Evolutionary conservation across 1,139 yeast species (phyloP).

Genomic region (Sugiyamaella xylanicola): DNA sequence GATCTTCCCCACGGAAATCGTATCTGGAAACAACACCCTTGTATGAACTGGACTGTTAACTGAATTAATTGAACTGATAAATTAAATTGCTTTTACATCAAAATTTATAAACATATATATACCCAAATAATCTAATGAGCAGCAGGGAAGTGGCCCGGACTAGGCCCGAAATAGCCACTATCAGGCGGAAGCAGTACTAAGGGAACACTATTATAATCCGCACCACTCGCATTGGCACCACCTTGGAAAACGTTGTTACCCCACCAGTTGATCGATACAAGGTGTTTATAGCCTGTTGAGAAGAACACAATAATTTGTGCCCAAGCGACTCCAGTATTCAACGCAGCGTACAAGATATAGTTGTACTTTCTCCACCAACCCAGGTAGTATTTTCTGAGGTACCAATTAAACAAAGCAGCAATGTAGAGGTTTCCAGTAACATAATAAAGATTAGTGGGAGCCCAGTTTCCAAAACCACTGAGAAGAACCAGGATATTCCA

Average conservation of each 20-base stretch:
- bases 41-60: too few species aligned
- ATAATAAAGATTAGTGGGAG: slow-evolving; percentile 57
- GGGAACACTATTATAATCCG: slow-evolving; percentile 48
- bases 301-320: slow-evolving; percentile 58
- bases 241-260: slow-evolving; percentile 49
- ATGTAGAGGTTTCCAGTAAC: slow-evolving; percentile 53
- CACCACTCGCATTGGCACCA: slow-evolving; percentile 39
- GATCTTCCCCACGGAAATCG: too few species aligned
- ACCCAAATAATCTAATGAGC: not conserved
- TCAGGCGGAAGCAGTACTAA: slow-evolving; percentile 25
- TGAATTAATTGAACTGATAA: too few species aligned
- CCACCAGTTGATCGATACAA: slow-evolving; percentile 56
- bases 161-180: slow-evolving; percentile 32
- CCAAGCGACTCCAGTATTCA: slow-evolving; percentile 63
- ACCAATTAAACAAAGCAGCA: slow-evolving; percentile 55
- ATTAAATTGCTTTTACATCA: too few species aligned
- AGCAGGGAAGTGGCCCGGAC: slow-evolving; percentile 26
- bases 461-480: slow-evolving; percentile 37
- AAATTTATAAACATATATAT: not conserved
- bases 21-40: too few species aligned
- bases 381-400: slow-evolving; percentile 51
- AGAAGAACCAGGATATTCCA: slow-evolving; percentile 2
- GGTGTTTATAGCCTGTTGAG: slow-evolving; percentile 50
- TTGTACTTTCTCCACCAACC: slow-evolving; percentile 69
- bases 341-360: slow-evolving; percentile 59